These are phyloP conservation scores for Vitis cinerea DNA, from an alignment of 164 flowering plant species.

Conservation along the genomic window DNA sequence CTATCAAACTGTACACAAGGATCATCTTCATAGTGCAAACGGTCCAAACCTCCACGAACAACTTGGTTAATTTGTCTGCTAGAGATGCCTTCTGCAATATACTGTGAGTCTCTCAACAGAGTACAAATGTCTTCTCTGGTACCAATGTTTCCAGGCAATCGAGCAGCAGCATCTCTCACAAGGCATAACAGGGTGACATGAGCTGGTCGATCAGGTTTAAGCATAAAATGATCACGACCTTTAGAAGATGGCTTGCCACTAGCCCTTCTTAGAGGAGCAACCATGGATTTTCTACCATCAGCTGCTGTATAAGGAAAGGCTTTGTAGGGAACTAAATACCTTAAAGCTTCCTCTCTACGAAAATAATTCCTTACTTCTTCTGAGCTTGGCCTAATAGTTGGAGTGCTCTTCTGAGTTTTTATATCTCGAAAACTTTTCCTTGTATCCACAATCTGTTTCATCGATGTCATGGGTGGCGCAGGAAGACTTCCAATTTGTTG, in stretches of 20 bases:
- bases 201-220: slow-evolving; percentile 91
- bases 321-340: slow-evolving; percentile 92
- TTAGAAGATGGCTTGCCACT: slow-evolving; percentile 97
- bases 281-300: slow-evolving; percentile 91
- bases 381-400: slow-evolving; percentile 78
- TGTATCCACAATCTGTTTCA: slow-evolving; percentile 74
- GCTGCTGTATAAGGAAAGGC: slow-evolving; percentile 92
- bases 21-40: slow-evolving; percentile 96
- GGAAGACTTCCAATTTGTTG: slow-evolving; percentile 93
- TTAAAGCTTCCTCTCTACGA: slow-evolving; percentile 78
- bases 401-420: slow-evolving; percentile 92
- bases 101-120: slow-evolving; percentile 92
- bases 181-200: slow-evolving; percentile 95
- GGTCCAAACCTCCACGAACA: slow-evolving; percentile 96
- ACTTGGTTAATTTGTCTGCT: slow-evolving; percentile 91
- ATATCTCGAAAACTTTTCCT: slow-evolving; percentile 90
- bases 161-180: slow-evolving; percentile 96
- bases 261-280: slow-evolving; percentile 93
- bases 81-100: slow-evolving; percentile 83
- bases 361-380: slow-evolving; percentile 89
- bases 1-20: slow-evolving; percentile 95
- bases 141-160: slow-evolving; percentile 97
- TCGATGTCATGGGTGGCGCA: slow-evolving; percentile 66
- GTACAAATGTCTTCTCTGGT: slow-evolving; percentile 98
- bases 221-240: slow-evolving; percentile 94